Conservation (phyloP, 331 rosid species). For the Malus hybrid region DNA sequence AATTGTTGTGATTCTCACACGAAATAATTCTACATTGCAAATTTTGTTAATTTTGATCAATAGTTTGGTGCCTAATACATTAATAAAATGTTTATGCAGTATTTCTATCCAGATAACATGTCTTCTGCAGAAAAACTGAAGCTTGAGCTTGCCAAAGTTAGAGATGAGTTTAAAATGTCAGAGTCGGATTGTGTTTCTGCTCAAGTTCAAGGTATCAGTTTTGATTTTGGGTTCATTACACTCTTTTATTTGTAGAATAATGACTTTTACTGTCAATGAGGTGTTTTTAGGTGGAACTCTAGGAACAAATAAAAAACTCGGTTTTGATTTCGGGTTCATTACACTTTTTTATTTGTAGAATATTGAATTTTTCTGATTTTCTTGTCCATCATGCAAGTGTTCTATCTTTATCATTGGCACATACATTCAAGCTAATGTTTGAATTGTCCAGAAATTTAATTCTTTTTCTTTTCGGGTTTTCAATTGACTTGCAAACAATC, state of each 20-base stretch:
- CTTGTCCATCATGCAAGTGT: neutral
- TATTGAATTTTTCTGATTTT: neutral
- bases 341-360: neutral
- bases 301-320: too few species aligned
- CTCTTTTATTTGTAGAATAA: neutral
- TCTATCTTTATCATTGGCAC: neutral
- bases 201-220: conserved; percentile 76
- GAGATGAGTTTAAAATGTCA: conserved; percentile 88
- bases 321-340: neutral
- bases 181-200: conserved; percentile 93
- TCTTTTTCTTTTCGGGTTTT: neutral
- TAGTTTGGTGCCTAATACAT: conserved; percentile 15
- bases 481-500: neutral
- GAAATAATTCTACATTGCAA: neutral
- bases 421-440: neutral
- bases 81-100: conserved; percentile 42
- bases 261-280: too few species aligned
- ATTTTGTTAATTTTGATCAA: neutral
- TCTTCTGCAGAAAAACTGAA: conserved; percentile 81
- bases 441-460: neutral
- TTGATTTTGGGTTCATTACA: neutral
- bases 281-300: too few species aligned
- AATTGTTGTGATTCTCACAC: neutral
- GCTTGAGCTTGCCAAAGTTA: conserved; percentile 66
- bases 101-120: conserved; percentile 89